Base-by-base conservation (phyloP, 2,329 filamentous ascomycete genomes). In the Microsporum ferrugineum region DNA sequence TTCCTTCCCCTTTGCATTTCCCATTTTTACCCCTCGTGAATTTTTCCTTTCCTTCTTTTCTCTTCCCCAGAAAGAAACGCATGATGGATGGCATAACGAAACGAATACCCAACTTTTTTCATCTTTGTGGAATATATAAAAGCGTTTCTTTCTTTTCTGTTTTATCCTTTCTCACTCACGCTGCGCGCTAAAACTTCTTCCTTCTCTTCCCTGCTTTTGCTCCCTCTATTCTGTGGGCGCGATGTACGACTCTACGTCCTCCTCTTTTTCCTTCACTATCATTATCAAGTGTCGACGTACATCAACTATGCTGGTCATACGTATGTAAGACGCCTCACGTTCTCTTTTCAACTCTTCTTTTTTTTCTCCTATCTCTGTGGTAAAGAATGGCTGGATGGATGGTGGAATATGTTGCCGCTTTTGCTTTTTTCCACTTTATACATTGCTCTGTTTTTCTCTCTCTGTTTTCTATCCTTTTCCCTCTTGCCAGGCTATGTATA, bases 51-150 rank as follows among this genome's bases (percentile, higher is more conserved):
- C 14, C n/a, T 55, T 36, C 31, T 36, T 55, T 55, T 12, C 31
- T 36, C n/a, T 17, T 34, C 36, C 33, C 27, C 6, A 29, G 31
- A 55, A 55, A 55, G 51, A 55, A 55, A 34, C 33, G 33, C 23
- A 55, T 55, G 51, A 55, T 55, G 51, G 51, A 55, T 36, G 51
- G 51, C 51, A 34, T 55, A 55, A 55, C 51, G 51, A 31, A 55
- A 55, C 51, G 33, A 55, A 55, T 55, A 55, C 51, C 51, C 51
- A 12, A n/a, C 33, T 34, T 55, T 34, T 53, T 55, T 36, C 51
- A 55, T 55, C 49, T 36, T 55, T 55, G 51, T 55, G 51, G 33
- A 55, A 55, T 34, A 55, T n/a, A 55, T 55, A 55, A 55, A 55
- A 55, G 14, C n/a, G 31, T 55, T 36, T 55, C 51, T n/a, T 55